phyloP scores from a whole-genome alignment of 805 yeast genomes.

The Ogataea trehaloabstinens region DNA sequence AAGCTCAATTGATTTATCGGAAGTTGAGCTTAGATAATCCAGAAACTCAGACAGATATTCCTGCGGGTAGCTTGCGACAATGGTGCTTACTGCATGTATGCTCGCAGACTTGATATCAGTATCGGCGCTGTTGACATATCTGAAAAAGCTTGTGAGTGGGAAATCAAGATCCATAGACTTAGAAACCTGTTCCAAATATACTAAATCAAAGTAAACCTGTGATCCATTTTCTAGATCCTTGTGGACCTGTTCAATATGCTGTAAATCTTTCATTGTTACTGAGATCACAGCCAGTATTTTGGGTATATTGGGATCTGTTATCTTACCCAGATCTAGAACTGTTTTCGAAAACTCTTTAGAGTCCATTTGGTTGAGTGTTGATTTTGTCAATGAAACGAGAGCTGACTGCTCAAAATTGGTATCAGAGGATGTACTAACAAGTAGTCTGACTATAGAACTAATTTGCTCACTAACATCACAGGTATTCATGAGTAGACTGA shows the following conservation, averaged over 20 bases:
- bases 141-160: slow-evolving; percentile 36
- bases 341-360: slow-evolving; percentile 12
- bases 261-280: slow-evolving; percentile 34
- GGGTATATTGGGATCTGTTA: slow-evolving; percentile 24
- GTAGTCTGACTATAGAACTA: slow-evolving; percentile 10
- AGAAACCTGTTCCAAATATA: slow-evolving; percentile 52
- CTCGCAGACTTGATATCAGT: slow-evolving; percentile 45
- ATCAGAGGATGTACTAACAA: slow-evolving; percentile 16
- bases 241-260: slow-evolving; percentile 21
- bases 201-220: slow-evolving; percentile 30
- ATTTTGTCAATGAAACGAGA: slow-evolving; percentile 15
- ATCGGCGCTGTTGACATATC: slow-evolving; percentile 26
- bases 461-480: slow-evolving; percentile 5
- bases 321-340: slow-evolving; percentile 18
- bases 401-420: slow-evolving; percentile 19
- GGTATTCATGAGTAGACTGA: slow-evolving; percentile 10
- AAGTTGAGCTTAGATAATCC: slow-evolving; percentile 12
- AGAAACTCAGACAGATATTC: slow-evolving; percentile 40
- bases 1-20: slow-evolving; percentile 3
- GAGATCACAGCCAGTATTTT: slow-evolving; percentile 33
- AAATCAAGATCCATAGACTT: slow-evolving; percentile 32
- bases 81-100: slow-evolving; percentile 52
- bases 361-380: slow-evolving; percentile 14
- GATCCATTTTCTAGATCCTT: slow-evolving; percentile 18
- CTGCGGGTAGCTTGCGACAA: slow-evolving; percentile 39